Base-by-base conservation (phyloP, 2,329 filamentous ascomycete species). In the Sporothrix protearum region DNA sequence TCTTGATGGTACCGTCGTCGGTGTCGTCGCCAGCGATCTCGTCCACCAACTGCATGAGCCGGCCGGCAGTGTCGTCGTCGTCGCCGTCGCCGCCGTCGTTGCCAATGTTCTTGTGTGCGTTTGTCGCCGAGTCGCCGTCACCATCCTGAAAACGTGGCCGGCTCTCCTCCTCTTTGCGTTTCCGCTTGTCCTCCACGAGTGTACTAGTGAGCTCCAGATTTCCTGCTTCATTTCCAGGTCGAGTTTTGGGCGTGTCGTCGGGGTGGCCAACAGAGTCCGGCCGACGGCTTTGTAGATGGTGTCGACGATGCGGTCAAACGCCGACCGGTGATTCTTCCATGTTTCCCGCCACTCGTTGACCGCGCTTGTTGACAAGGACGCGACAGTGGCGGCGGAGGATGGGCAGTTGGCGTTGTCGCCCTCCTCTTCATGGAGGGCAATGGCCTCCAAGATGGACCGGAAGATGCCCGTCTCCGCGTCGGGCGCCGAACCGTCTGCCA, bases 1-100 rank as follows among this genome's bases (percentile, higher is more conserved):
- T 86, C 80, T 97, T 97, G 66, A 89, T 81, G 0, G 59, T 73
- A 36, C 95, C 82, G 53, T 87, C 85, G 75, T 88, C 88, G 83
- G 95, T 94, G 78, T 97, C 92, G 75, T 73, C 73, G 0, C 69
- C 71, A 6, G 68, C 71, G 5, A 70, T 63, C 22, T 74, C 72
- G 36, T 71, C 71, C 6, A 61, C 63, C 8, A 69, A 49, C 49
- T 71, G 69, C 67, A 69, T 45, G 5, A 69, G 39, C 12, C 69
- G 72, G 9, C 70, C 57, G 7, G 63, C 63, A 16, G 69, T 63
- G 25, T 53, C 63, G 8, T 68, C 71, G 4, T 66, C 30, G 10
- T n/a, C n/a, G n/a, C n/a, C n/a, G n/a, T n/a, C n/a, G n/a, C n/a
- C n/a, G n/a, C n/a, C n/a, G 25, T 53, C 63, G 8, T 68, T 70